Percentiles rank a stretch among this genome's conserved stretches.
These are phyloP conservation scores for Lophium mytilinum DNA, from an alignment of 495 filamentous ascomycete genomes.

Conservation along the genomic window DNA sequence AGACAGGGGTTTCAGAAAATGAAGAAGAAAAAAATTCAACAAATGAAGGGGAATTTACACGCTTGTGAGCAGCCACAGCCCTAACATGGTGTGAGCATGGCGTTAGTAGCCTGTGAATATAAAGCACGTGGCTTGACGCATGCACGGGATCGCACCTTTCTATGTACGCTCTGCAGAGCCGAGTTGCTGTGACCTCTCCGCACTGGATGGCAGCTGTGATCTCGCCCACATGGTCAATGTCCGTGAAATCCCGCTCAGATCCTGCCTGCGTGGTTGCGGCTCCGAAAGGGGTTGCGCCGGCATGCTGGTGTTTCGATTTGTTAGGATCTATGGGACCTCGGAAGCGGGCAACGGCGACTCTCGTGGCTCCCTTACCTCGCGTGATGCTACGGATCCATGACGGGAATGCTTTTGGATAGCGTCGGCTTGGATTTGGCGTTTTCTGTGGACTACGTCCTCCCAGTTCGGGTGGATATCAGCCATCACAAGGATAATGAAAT, in stretches of 20 bases:
- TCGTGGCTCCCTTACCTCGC: neutral
- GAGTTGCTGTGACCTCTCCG: constrained; percentile 38
- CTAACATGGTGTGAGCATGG: constrained; percentile 22
- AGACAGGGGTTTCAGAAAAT: neutral
- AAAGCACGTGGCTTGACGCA: neutral
- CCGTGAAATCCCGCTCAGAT: constrained; percentile 33
- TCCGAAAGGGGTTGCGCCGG: neutral
- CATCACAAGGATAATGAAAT: no score
- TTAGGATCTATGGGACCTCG: neutral
- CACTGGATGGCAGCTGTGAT: constrained; percentile 33
- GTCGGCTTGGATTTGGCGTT: constrained; percentile 15
- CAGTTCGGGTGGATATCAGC: neutral
- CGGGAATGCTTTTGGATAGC: neutral
- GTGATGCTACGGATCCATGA: neutral
- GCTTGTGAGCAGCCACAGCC: constrained; percentile 12
- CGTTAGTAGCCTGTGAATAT: neutral
- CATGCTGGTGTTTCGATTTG: no score
- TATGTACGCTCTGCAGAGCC: constrained; percentile 42
- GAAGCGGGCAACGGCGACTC: neutral
- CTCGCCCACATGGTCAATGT: constrained; percentile 34
- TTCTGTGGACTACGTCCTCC: neutral
- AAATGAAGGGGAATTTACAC: constrained; percentile 10
- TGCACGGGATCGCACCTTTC: constrained; percentile 35
- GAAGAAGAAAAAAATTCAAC: neutral
- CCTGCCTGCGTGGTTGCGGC: neutral